These are phyloP conservation scores for Apiospora marii DNA, from an alignment of 2,329 filamentous ascomycete species.

Conservation along the genomic window DNA sequence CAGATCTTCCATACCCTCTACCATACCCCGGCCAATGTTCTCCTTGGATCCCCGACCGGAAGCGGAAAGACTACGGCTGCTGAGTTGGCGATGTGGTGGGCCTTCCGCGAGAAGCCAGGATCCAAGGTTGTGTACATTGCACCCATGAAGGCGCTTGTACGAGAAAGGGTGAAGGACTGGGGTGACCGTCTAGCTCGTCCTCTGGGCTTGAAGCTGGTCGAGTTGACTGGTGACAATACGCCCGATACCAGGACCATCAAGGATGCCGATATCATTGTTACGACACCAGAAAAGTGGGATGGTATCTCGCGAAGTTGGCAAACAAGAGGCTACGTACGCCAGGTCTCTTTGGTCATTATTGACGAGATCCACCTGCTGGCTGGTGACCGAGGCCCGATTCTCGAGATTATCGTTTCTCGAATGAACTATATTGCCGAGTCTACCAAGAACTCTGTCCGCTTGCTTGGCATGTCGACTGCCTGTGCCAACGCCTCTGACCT, in stretches of 20 bases:
- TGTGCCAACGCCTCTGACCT: slow-evolving; percentile 95
- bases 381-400: slow-evolving; percentile 93
- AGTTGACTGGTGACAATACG: slow-evolving; percentile 97
- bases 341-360: slow-evolving; percentile 96
- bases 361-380: slow-evolving; percentile 98
- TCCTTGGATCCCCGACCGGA: slow-evolving; percentile 94
- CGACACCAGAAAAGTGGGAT: slow-evolving; percentile 99
- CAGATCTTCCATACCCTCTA: slow-evolving; percentile 98
- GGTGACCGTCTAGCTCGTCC: slow-evolving; percentile 79
- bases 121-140: slow-evolving; percentile 99
- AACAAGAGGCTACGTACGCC: slow-evolving; percentile 92
- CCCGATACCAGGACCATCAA: slow-evolving; percentile 95
- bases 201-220: slow-evolving; percentile 89
- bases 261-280: slow-evolving; percentile 97
- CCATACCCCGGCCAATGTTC: slow-evolving; percentile 88
- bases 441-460: slow-evolving; percentile 84
- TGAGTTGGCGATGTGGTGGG: slow-evolving; percentile 99
- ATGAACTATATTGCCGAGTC: slow-evolving; percentile 99
- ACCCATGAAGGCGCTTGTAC: slow-evolving; percentile 98
- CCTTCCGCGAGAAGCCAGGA: slow-evolving; percentile 90
- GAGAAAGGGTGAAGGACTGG: slow-evolving; percentile 97
- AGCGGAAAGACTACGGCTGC: slow-evolving; percentile 97
- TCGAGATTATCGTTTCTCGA: slow-evolving; percentile 91
- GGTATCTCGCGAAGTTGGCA: slow-evolving; percentile 99
- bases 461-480: slow-evolving; percentile 98